phyloP scores from a whole-genome alignment of 108 stramenopile species.

The Stephanodiscus minutulus region DNA sequence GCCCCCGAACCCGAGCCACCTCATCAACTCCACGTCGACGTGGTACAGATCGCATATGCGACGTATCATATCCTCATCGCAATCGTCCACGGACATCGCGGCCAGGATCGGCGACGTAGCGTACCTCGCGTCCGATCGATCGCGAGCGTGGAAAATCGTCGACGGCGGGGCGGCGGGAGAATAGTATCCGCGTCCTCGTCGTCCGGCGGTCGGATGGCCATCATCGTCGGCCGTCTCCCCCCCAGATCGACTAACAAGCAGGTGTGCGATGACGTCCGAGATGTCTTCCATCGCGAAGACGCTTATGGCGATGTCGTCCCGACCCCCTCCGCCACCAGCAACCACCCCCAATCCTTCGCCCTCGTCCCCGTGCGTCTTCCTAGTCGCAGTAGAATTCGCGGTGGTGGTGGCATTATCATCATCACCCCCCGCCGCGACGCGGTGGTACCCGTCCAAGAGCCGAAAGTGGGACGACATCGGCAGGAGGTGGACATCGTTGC shows the following conservation, averaged over 20 bases:
- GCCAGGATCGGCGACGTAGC: constrained; percentile 36
- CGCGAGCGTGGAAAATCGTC: too few relatives aligned
- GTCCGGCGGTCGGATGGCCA: too few relatives aligned
- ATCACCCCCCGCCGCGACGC: too few relatives aligned
- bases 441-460: constrained; percentile 7
- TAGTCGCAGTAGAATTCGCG: background rate
- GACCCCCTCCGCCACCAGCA: too few relatives aligned
- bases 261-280: too few relatives aligned
- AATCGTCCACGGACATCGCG: constrained; percentile 24
- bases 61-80: constrained; percentile 30
- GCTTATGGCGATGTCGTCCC: too few relatives aligned
- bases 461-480: constrained; percentile 40
- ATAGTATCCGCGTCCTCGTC: too few relatives aligned
- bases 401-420: background rate
- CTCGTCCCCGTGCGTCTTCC: background rate
- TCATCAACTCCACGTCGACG: constrained; percentile 39
- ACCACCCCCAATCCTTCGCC: too few relatives aligned
- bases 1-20: constrained; percentile 26
- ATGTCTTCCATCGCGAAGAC: too few relatives aligned
- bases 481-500: constrained; percentile 28
- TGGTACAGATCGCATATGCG: constrained; percentile 27
- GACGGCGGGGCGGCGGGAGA: too few relatives aligned
- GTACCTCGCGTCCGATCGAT: constrained; percentile 25
- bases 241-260: too few relatives aligned
- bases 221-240: too few relatives aligned